Percentiles rank a stretch among this genome's conserved stretches.
Evolutionary conservation across 1,139 yeast species (phyloP).

Genomic region (Candida tropicalis): DNA sequence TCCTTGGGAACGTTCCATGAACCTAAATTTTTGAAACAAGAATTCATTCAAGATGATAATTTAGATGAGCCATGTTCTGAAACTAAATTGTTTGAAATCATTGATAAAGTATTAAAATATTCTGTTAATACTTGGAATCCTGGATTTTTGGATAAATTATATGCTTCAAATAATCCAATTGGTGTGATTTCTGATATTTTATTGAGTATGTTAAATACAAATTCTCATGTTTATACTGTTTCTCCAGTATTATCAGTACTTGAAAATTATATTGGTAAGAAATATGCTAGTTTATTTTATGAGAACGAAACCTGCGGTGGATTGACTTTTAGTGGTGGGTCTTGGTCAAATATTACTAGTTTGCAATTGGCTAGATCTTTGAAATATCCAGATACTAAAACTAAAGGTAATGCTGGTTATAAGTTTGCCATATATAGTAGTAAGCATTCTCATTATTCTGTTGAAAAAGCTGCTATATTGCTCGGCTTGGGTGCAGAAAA

Average conservation of each 20-base stretch:
- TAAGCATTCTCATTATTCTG: constrained; percentile 77
- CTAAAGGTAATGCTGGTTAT: constrained; percentile 53
- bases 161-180: constrained; percentile 83
- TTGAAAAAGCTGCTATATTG: constrained; percentile 80
- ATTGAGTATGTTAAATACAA: constrained; percentile 73
- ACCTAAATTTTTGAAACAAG: constrained; percentile 34
- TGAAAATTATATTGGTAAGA: constrained; percentile 67
- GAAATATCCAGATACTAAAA: constrained; percentile 70
- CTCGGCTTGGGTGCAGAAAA: constrained; percentile 68
- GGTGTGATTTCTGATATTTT: constrained; percentile 77
- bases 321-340: constrained; percentile 84
- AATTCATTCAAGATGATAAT: constrained; percentile 22
- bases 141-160: constrained; percentile 81
- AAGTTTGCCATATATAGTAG: constrained; percentile 75
- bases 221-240: constrained; percentile 84
- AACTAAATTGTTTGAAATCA: constrained; percentile 42
- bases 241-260: constrained; percentile 79
- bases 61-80: constrained; percentile 22
- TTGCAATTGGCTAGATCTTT: constrained; percentile 75
- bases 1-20: constrained; percentile 44
- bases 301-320: constrained; percentile 66
- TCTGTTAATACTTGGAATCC: constrained; percentile 89
- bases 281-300: constrained; percentile 70
- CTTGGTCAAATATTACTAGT: constrained; percentile 83
- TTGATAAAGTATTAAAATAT: constrained; percentile 62